phyloP scores from a whole-genome alignment of 495 filamentous ascomycete species.

The Penicillium maclennaniae region DNA sequence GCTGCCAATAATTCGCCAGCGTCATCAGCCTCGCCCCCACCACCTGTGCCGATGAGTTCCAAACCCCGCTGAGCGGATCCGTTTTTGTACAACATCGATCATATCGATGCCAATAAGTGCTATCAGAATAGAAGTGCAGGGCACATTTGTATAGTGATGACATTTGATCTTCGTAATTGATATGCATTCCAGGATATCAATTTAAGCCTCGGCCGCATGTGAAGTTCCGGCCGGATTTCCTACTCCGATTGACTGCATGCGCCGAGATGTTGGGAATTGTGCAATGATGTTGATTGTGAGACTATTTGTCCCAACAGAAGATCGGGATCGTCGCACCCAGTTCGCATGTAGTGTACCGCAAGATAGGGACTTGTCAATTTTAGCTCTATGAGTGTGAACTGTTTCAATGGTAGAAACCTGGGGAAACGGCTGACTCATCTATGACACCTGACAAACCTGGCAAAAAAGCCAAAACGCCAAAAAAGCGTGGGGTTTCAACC shows the following conservation, averaged over 20 bases:
- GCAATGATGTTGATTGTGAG: background rate
- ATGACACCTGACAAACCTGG: background rate
- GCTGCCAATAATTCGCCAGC: slow-evolving; percentile 17
- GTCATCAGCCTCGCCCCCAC: slow-evolving; percentile 28
- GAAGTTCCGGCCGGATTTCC: slow-evolving; percentile 10
- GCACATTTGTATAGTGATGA: background rate
- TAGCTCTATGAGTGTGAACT: no score
- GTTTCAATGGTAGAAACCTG: background rate
- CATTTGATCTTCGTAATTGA: background rate
- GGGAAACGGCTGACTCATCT: background rate
- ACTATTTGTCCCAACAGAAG: slow-evolving; percentile 12
- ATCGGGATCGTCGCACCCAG: background rate
- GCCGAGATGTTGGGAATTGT: slow-evolving; percentile 19
- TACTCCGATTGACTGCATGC: background rate
- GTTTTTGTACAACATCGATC: slow-evolving; percentile 5
- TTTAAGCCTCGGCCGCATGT: slow-evolving; percentile 27
- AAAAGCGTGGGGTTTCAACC: background rate
- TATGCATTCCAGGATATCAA: background rate
- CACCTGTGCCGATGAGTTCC: slow-evolving; percentile 38
- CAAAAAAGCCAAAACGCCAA: background rate
- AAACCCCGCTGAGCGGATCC: slow-evolving; percentile 41
- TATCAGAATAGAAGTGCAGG: background rate
- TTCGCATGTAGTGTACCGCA: background rate
- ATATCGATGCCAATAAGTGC: background rate
- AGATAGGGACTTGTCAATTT: no score